Evolutionary conservation across 768 basidiomycete species (phyloP).

Genomic region (Termitomyces sp.): DNA sequence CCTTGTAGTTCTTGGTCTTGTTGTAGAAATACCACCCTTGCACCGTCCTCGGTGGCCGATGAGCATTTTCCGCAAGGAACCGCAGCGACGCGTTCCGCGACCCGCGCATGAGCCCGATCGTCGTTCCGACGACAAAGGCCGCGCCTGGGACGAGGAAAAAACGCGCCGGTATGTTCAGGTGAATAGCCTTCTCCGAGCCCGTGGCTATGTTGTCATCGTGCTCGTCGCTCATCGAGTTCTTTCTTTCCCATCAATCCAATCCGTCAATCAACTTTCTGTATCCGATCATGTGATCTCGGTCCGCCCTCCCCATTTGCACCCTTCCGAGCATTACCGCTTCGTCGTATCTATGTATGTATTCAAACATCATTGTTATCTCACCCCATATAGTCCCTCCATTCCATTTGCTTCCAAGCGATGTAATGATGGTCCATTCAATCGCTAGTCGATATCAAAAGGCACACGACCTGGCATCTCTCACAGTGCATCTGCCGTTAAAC

Average conservation of each 20-base stretch:
- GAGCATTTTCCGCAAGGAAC: slow-evolving; percentile 91
- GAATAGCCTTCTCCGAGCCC: slow-evolving; percentile 9
- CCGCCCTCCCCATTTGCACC: neutral
- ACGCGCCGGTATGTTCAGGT: slow-evolving; percentile 44
- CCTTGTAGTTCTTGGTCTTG: slow-evolving; percentile 91
- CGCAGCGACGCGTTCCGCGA: slow-evolving; percentile 68
- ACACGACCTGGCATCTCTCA: too few species aligned
- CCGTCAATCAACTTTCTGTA: neutral
- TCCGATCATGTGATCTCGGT: slow-evolving; percentile 9
- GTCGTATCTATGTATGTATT: too few species aligned
- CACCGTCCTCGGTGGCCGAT: slow-evolving; percentile 79
- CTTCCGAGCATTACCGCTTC: neutral
- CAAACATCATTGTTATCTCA: too few species aligned
- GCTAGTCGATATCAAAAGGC: too few species aligned
- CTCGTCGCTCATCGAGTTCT: slow-evolving; percentile 6
- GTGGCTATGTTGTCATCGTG: slow-evolving; percentile 10
- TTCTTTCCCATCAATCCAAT: neutral
- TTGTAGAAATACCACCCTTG: slow-evolving; percentile 96
- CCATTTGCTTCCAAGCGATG: too few species aligned
- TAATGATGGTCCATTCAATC: too few species aligned
- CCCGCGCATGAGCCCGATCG: slow-evolving; percentile 71
- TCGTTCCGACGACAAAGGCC: slow-evolving; percentile 57
- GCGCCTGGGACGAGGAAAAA: slow-evolving; percentile 59
- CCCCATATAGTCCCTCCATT: neutral
- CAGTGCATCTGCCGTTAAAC: neutral